phyloP scores from a whole-genome alignment of 2,329 filamentous ascomycete genomes.

The Monosporascus sp. region DNA sequence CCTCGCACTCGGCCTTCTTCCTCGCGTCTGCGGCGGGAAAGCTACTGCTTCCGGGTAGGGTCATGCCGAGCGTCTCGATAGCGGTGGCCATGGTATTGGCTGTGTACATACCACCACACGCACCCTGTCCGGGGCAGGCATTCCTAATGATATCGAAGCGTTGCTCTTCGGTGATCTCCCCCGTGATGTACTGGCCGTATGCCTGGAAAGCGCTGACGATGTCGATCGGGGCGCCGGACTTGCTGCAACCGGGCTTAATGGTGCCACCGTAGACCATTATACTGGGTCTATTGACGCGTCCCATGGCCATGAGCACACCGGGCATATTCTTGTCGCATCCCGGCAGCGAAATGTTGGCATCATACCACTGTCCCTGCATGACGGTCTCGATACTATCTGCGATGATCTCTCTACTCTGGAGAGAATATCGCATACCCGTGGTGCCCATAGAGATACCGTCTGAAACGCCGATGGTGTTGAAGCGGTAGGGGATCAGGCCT shows the following conservation, averaged over 20 bases:
- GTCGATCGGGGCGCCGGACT: constrained; percentile 72
- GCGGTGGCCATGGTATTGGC: constrained; percentile 73
- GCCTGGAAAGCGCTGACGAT: constrained; percentile 98
- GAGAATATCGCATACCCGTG: constrained; percentile 89
- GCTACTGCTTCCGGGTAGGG: constrained; percentile 76
- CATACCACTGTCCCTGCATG: constrained; percentile 98
- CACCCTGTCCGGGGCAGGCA: constrained; percentile 79
- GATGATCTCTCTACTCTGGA: constrained; percentile 94
- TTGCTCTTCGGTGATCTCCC: constrained; percentile 84
- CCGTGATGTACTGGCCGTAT: constrained; percentile 90
- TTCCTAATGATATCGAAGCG: constrained; percentile 92
- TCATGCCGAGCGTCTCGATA: constrained; percentile 70
- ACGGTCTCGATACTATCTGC: constrained; percentile 98
- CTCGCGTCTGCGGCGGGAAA: constrained; percentile 68
- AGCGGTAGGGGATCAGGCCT: constrained; percentile 87
- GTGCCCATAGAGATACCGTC: constrained; percentile 99
- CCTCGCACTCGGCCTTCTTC: constrained; percentile 69
- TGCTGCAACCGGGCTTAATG: constrained; percentile 85
- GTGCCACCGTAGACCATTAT: constrained; percentile 98
- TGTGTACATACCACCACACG: constrained; percentile 83
- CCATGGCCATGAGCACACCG: constrained; percentile 88
- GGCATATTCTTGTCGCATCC: constrained; percentile 99
- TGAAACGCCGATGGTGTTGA: constrained; percentile 98
- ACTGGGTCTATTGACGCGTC: constrained; percentile 85
- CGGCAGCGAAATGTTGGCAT: constrained; percentile 92